Evolutionary conservation across 352 stramenopile genomes (phyloP).

Genomic region (Halophytophthora batemanensis): DNA sequence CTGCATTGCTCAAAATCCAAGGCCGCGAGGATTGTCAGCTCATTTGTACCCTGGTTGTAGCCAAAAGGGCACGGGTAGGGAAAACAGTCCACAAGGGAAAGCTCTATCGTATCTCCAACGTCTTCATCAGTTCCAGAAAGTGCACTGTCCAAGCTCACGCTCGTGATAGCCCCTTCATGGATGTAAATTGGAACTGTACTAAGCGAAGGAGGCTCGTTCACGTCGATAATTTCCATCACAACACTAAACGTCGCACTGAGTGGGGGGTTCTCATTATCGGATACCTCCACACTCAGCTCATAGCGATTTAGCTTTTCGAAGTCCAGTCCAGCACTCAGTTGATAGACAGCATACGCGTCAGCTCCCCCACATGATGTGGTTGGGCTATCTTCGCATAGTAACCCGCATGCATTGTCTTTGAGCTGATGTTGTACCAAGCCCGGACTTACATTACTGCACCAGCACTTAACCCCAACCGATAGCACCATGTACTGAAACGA

Average conservation of each 20-base stretch:
- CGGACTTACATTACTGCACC: slow-evolving; percentile 19
- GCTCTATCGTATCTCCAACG: neutral
- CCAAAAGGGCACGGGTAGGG: slow-evolving; percentile 11
- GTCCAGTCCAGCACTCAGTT: slow-evolving; percentile 16
- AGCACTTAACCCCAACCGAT: slow-evolving; percentile 13
- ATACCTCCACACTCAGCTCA: slow-evolving; percentile 3
- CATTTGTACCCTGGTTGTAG: neutral
- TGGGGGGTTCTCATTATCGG: slow-evolving; percentile 15
- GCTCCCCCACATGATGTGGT: slow-evolving; percentile 22
- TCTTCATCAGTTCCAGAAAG: slow-evolving; percentile 16
- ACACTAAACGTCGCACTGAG: slow-evolving; percentile 13
- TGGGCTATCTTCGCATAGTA: slow-evolving; percentile 10
- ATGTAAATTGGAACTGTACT: slow-evolving; percentile 10
- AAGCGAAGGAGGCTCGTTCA: slow-evolving; percentile 21
- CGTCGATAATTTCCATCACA: slow-evolving; percentile 13
- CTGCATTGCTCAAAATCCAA: slow-evolving; percentile 23
- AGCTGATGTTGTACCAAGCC: slow-evolving; percentile 6
- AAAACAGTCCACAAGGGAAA: slow-evolving; percentile 11
- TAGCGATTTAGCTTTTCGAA: slow-evolving; percentile 20
- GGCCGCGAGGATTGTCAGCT: slow-evolving; percentile 2
- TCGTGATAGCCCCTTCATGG: slow-evolving; percentile 8
- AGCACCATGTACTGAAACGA: slow-evolving; percentile 26
- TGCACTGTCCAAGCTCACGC: slow-evolving; percentile 5
- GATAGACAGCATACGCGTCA: slow-evolving; percentile 21
- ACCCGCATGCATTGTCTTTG: slow-evolving; percentile 3